Evolutionary conservation across 345 rosid species (phyloP).

Genomic region (Rubroshorea leprosula): DNA sequence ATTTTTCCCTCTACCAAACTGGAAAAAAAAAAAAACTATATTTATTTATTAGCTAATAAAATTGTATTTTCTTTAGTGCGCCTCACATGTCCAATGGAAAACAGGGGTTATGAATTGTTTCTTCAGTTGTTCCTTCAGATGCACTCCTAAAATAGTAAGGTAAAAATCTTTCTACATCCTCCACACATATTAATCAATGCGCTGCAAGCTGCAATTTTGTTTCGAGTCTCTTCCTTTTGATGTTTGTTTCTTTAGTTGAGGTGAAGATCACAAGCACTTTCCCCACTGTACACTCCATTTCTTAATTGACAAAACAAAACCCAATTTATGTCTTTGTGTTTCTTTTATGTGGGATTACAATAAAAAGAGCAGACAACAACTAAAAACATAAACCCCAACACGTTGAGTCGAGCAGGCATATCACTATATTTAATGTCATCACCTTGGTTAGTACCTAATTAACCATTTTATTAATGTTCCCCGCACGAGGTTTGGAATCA

Average conservation of each 20-base stretch:
- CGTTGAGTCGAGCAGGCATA: not conserved
- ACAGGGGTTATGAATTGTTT: no score
- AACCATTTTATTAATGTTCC: slow-evolving; percentile 9
- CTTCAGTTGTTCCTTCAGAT: not conserved
- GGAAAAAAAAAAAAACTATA: no score
- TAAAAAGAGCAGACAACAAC: not conserved
- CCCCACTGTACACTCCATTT: slow-evolving; percentile 14
- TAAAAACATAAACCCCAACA: not conserved
- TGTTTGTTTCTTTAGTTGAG: slow-evolving; percentile 14
- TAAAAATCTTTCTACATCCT: not conserved
- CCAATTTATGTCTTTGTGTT: slow-evolving; percentile 6
- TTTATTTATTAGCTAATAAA: not conserved
- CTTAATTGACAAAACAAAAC: not conserved
- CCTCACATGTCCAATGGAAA: slow-evolving; percentile 2
- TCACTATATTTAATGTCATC: not conserved
- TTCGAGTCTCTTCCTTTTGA: slow-evolving; percentile 6
- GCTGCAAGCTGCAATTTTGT: no score
- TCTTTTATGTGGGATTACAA: not conserved
- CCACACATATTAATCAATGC: not conserved
- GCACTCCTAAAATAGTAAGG: not conserved
- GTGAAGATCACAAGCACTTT: slow-evolving; percentile 12
- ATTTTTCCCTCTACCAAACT: no score
- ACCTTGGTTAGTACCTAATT: not conserved
- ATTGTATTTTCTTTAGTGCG: not conserved
- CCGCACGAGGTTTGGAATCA: slow-evolving; percentile 54